Evolutionary conservation across 495 filamentous ascomycete species (phyloP).

Genomic region (Aspergillus mulundensis): DNA sequence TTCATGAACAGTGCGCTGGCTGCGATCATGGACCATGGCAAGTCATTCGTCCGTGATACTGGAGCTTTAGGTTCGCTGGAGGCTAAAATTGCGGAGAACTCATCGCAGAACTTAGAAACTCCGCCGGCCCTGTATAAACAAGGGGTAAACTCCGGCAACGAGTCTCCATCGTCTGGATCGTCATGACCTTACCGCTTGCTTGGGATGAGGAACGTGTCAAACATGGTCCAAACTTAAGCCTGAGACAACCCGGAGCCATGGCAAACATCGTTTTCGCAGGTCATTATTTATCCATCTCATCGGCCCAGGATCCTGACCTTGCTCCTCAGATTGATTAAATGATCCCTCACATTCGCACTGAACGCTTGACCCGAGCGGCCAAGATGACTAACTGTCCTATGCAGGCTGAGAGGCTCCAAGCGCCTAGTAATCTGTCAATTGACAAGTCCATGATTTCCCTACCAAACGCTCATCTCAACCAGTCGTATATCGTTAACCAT

Average conservation of each 20-base stretch:
- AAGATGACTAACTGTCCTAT: background rate
- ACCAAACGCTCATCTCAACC: too few relatives aligned
- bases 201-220: background rate
- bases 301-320: background rate
- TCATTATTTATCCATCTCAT: background rate
- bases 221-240: background rate
- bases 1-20: background rate
- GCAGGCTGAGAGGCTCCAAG: too few relatives aligned
- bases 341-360: background rate
- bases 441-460: too few relatives aligned
- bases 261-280: background rate
- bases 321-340: slow-evolving; percentile 1
- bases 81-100: background rate
- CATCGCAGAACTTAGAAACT: background rate
- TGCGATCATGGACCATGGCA: background rate
- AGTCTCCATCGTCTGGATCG: background rate
- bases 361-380: slow-evolving; percentile 3
- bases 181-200: background rate
- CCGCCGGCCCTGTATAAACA: background rate
- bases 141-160: background rate
- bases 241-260: background rate
- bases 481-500: too few relatives aligned
- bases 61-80: slow-evolving; percentile 3
- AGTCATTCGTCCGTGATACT: background rate
- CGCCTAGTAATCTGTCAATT: too few relatives aligned